Evolutionary conservation across 2,329 filamentous ascomycete species (phyloP), one percentile per base, ranked within the genome.

Genomic region (Penicillium sp.): DNA sequence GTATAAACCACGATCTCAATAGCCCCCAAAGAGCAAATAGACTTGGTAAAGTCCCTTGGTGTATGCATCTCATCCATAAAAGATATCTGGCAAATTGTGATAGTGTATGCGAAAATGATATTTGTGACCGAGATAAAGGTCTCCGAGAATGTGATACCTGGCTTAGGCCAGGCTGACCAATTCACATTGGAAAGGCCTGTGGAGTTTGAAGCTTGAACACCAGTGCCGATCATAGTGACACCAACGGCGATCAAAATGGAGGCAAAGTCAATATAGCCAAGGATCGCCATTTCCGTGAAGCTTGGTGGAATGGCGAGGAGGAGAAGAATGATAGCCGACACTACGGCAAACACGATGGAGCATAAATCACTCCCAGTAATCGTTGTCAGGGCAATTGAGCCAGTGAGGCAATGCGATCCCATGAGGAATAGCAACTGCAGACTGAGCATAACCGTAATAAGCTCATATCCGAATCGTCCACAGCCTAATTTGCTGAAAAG

Each of bases 11-110:
- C 36, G 21, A 40, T 40, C 36, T 40, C 36, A 17, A 40, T 40
- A 40, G 36, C 36, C 3, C 36, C 36, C 36, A 40, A 9, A 8
- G 36, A 15, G 36, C 36, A 40, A 7, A 40, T 21, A 17, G 36
- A 40, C n/a, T 40, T 40, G 3, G 21, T 40, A 21, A 40, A 40
- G n/a, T 40, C 36, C 6, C 15, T 40, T 17, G 36, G 36, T 24
- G 36, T 40, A 9, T 40, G 36, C 36, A 40, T 40, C 21, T 40
- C 36, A 40, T 40, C 36, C 36, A 40, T 40, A 12, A 40, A 40
- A 4, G 36, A 40, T 20, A 40, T 40, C 21, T 40, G 36, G n/a
- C 36, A 40, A 6, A 40, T 40, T 13, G 36, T 40, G 21, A 40
- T 40, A 6, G 36, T 40, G 21, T 40, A 40, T n/a, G 36, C 36